Conservation (phyloP, 129 eudicot genomes). For the Arctium minus region DNA sequence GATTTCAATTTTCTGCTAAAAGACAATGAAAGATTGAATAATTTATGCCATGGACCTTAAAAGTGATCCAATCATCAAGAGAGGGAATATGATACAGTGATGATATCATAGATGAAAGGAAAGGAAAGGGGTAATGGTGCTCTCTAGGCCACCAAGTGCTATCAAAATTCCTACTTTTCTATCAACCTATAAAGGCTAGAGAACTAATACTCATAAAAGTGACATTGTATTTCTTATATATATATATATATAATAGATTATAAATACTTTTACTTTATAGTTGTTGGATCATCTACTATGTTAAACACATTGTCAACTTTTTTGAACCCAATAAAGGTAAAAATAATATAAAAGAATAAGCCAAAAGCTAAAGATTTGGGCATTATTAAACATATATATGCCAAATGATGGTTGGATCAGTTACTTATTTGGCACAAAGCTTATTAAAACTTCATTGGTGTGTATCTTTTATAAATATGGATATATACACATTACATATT, state of each 20-base stretch:
- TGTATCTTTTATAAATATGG: background rate
- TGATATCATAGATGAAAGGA: slow-evolving; percentile 15
- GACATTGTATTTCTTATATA: background rate
- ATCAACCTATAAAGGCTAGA: slow-evolving; percentile 29
- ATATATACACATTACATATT: background rate
- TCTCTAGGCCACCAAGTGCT: slow-evolving; percentile 29
- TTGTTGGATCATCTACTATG: slow-evolving; percentile 26
- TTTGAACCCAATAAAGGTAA: slow-evolving; percentile 18
- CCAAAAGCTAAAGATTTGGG: slow-evolving; percentile 24
- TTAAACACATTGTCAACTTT: slow-evolving; percentile 18
- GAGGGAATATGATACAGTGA: slow-evolving; percentile 25
- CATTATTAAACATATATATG: slow-evolving; percentile 21
- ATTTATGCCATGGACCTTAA: slow-evolving; percentile 19
- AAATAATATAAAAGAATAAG: slow-evolving; percentile 4
- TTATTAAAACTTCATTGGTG: slow-evolving; percentile 5
- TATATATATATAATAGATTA: slow-evolving; percentile 15
- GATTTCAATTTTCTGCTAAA: slow-evolving; percentile 6
- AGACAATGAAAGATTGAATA: slow-evolving; percentile 24
- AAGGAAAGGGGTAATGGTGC: slow-evolving; percentile 1
- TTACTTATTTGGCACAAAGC: slow-evolving; percentile 10
- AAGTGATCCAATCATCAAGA: slow-evolving; percentile 26
- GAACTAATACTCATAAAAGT: slow-evolving; percentile 13
- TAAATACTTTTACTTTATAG: slow-evolving; percentile 1
- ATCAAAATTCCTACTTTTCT: slow-evolving; percentile 21
- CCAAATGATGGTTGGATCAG: slow-evolving; percentile 24